Base-by-base conservation (phyloP, 345 rosid species). In the Luvunga scandens region DNA sequence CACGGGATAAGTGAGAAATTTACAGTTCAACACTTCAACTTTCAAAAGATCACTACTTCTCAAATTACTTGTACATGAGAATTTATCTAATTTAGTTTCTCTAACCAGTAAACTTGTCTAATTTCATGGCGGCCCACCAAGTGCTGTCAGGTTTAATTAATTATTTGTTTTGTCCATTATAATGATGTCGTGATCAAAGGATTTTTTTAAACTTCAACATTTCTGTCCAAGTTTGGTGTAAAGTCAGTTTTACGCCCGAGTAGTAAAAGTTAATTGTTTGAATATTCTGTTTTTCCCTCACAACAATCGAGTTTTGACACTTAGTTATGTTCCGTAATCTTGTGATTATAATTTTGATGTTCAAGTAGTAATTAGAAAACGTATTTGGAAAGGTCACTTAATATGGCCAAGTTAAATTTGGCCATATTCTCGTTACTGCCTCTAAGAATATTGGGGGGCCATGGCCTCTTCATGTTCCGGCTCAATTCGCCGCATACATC, bases 391-490 rank as follows among this genome's bases (percentile, higher is more conserved):
- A 28, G 79, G 72, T 55, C 72, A 76, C 16, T 66, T 66, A 65
- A 31, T 76, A 64, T 24, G 72, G 33, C 30, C 34, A 61, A 25
- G 62, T 24, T 25, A 73, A 73, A 74, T 56, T 55, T 63, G 61
- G 38, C 65, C 48, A 6, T 3, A 38, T n/a, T 34, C 53, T n/a
- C 65, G 25, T 5, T 71, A 65, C 50, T 84, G 85, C 68, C 90
- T 78, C 86, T 86, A 69, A 86, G 67, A 76, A 50, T 79, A 80
- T n/a, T 69, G 83, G 86, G 87, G 84, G 81, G 87, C 75, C 92
- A 68, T 61, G 77, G 63, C 73, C 79, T 68, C 63, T 81, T 69
- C 45, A 33, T 28, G 60, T 36, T 77, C 80, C 63, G 33, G 36
- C 66, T n/a, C 88, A 61, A 78, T 39, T 85, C 71, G 87, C 89